Base-by-base conservation (phyloP, 1,139 yeast genomes). In the Suhomyces anneliseae region DNA sequence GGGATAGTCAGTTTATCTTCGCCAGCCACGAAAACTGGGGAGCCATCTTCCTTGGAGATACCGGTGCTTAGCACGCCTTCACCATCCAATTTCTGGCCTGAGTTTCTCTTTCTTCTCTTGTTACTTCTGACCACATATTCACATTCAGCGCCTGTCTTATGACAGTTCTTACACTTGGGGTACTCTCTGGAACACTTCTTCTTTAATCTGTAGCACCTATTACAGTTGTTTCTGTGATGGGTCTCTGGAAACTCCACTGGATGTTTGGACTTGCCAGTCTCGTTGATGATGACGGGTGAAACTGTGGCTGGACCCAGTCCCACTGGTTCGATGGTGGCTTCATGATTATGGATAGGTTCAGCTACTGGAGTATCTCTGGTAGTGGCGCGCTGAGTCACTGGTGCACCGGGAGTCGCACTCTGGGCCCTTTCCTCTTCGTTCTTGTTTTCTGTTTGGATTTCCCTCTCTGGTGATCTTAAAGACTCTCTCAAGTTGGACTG, bases 191-290 rank as follows among this genome's bases (percentile, higher is more conserved):
- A 64, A 47, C 79, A 74, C 52, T 72, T 73, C 53, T 74, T 74
- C 63, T 74, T 74, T 46, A 73, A 60, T 34, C 75, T 54, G 50
- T 74, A 73, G 57, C 79, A 74, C 37, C 79, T 54, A 40, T 67
- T 70, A 51, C 79, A 72, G 60, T 71, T 72, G 49, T 63, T 65
- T 8, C 69, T 59, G 45, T 66, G 73, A 47, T 65, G 72, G 12
- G 67, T 66, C 7, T 57, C 58, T 7, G 64, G 61, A 27, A 48
- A 48, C 44, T 62, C 67, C 10, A 57, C 45, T 4, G 56, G 54
- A 14, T 48, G 44, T 26, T 43, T 42, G 19, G 15, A 9, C 27
- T 36, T 38, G 34, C 48, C 45, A 10, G 47, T 27, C 29, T 46
- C 48, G 15, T 15, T 24, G 42, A 42, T 42, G 11, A 44, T 47